Conservation (phyloP, 2,329 filamentous ascomycete species). For the Fusarium coffeatum region DNA sequence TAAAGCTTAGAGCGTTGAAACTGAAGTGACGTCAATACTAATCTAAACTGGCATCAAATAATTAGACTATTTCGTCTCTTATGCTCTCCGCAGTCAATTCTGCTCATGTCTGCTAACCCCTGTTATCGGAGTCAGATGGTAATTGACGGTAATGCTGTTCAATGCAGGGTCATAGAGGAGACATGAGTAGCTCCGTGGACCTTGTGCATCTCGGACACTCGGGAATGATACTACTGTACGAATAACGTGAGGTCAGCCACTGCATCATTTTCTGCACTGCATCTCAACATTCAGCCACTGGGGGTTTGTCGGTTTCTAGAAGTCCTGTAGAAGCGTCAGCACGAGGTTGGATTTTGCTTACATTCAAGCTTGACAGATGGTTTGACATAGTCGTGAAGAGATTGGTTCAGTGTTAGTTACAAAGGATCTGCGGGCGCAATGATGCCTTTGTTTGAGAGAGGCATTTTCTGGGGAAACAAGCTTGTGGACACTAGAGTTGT, state of each 20-base stretch:
- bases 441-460: conserved; percentile 13
- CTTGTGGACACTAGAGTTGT: conserved; percentile 16
- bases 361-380: conserved; percentile 17
- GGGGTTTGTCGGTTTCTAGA: conserved; percentile 19
- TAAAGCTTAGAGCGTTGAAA: not conserved
- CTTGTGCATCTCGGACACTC: conserved; percentile 5
- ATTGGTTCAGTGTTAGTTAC: not conserved
- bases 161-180: not conserved
- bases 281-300: not conserved
- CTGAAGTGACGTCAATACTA: not conserved
- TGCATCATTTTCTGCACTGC: not conserved
- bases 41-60: not conserved
- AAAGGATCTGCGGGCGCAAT: conserved; percentile 19
- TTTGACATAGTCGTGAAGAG: not conserved
- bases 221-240: not conserved
- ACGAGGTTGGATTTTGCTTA: conserved; percentile 1
- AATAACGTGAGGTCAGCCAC: not conserved
- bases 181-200: not conserved
- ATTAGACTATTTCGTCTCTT: not conserved
- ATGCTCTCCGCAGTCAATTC: not conserved
- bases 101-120: not conserved
- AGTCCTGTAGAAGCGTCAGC: conserved; percentile 17
- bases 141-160: not conserved
- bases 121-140: not conserved
- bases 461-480: conserved; percentile 35